A percentile compares a stretch with the other conserved stretches of the same genome.
Conservation (phyloP, 2,329 filamentous ascomycete genomes). For the Passalora sequoiae region DNA sequence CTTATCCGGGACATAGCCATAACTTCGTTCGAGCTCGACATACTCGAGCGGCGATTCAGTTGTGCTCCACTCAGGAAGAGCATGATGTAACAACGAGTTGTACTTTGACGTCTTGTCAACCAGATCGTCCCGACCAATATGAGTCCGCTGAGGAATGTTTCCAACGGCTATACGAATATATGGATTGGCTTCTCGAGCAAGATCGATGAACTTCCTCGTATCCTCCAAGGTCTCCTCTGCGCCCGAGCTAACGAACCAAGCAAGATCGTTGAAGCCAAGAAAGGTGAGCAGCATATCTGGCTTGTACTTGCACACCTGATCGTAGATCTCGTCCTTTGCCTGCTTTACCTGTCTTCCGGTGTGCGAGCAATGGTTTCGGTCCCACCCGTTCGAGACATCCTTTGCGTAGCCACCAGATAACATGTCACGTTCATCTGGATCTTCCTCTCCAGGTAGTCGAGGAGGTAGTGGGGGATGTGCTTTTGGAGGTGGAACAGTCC, state of each 20-base stretch:
- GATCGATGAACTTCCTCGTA: slow-evolving; percentile 30
- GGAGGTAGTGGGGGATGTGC: slow-evolving; percentile 20
- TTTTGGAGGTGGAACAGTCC: slow-evolving; percentile 33
- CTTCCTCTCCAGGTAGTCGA: slow-evolving; percentile 10
- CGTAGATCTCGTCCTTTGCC: slow-evolving; percentile 28
- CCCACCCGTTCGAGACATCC: slow-evolving; percentile 27
- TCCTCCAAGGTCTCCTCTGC: slow-evolving; percentile 19
- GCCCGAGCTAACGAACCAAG: slow-evolving; percentile 20
- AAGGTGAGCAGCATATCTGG: slow-evolving; percentile 32
- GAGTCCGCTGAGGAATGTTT: slow-evolving; percentile 21
- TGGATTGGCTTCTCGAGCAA: slow-evolving; percentile 30
- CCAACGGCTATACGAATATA: slow-evolving; percentile 19
- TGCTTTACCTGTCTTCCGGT: slow-evolving; percentile 34
- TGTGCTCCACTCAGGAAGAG: slow-evolving; percentile 27
- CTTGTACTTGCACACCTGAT: slow-evolving; percentile 27
- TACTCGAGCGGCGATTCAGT: slow-evolving; percentile 30
- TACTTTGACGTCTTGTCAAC: slow-evolving; percentile 18
- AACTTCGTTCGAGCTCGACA: slow-evolving; percentile 30
- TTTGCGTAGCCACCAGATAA: slow-evolving; percentile 32
- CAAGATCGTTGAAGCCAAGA: slow-evolving; percentile 27
- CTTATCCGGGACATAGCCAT: slow-evolving; percentile 31
- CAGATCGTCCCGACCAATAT: slow-evolving; percentile 20
- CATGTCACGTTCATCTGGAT: slow-evolving; percentile 7
- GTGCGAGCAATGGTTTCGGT: slow-evolving; percentile 17
- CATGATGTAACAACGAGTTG: slow-evolving; percentile 18